Percentiles rank a stretch among this genome's conserved stretches.
phyloP scores from a whole-genome alignment of 2,329 filamentous ascomycete species.

The Arthrobotrys iridis region DNA sequence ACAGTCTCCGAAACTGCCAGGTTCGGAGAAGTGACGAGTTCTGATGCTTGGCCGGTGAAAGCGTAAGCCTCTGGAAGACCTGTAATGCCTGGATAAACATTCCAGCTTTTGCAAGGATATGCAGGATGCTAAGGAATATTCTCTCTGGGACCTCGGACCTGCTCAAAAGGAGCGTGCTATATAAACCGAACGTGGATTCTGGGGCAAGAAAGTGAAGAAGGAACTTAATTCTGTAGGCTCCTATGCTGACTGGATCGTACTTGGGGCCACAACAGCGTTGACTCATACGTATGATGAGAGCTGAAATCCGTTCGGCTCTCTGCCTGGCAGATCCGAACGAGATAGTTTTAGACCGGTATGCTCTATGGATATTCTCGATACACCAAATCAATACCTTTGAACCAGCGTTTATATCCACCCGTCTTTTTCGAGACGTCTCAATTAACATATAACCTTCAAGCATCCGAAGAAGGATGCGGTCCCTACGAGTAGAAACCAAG shows the following conservation, averaged over 20 bases:
- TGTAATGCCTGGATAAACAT: constrained; percentile 42
- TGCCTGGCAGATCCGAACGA: constrained; percentile 4
- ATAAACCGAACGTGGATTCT: constrained; percentile 17
- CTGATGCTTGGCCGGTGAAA: neutral
- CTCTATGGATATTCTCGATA: constrained; percentile 25
- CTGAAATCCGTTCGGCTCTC: constrained; percentile 27
- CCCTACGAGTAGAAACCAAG: constrained; percentile 8
- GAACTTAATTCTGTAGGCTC: constrained; percentile 16
- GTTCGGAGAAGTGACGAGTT: neutral
- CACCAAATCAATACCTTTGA: constrained; percentile 37
- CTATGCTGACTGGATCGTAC: constrained; percentile 7
- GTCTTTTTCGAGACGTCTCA: neutral
- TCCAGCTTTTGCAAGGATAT: constrained; percentile 25
- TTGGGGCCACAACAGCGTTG: neutral
- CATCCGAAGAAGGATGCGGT: constrained; percentile 25
- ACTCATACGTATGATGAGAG: neutral
- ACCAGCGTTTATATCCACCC: constrained; percentile 1
- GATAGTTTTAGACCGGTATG: neutral
- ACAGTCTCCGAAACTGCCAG: constrained; percentile 47
- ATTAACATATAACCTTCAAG: constrained; percentile 19
- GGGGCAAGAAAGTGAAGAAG: constrained; percentile 20
- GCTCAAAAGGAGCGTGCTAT: constrained; percentile 9
- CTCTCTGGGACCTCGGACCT: constrained; percentile 25
- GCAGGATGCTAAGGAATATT: constrained; percentile 26
- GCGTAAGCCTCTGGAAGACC: constrained; percentile 38